phyloP scores from a whole-genome alignment of 768 basidiomycete species.

The Trametes villosa region DNA sequence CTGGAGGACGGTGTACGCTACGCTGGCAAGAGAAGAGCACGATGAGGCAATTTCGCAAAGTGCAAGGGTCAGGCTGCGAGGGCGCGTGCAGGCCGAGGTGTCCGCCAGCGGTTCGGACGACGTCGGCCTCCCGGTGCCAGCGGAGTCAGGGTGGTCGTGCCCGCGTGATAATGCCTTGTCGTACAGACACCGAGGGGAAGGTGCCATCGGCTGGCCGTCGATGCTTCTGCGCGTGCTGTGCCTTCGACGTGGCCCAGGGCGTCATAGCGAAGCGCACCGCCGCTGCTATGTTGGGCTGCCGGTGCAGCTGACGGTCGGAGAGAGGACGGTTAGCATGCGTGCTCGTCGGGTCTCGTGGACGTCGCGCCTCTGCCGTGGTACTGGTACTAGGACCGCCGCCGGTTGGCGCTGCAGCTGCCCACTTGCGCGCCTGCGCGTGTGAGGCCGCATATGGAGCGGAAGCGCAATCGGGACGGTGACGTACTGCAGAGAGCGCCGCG shows the following conservation, averaged over 20 bases:
- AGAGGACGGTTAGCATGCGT: no score
- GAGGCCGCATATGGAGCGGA: neutral
- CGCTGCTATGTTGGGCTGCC: neutral
- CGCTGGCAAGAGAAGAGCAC: no score
- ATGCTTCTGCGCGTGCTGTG: neutral
- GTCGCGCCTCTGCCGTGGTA: no score
- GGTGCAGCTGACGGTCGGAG: neutral
- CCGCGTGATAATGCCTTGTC: neutral
- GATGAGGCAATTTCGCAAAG: no score
- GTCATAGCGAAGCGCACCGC: neutral
- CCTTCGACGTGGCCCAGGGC: no score
- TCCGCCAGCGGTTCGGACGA: neutral
- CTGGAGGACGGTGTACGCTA: no score
- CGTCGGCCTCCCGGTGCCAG: neutral
- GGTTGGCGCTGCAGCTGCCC: neutral
- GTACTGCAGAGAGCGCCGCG: neutral
- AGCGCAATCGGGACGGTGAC: neutral
- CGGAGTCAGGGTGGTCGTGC: neutral
- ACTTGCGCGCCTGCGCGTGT: neutral
- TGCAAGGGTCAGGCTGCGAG: neutral
- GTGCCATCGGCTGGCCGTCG: neutral
- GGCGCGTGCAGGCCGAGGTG: neutral
- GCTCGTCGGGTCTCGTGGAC: no score
- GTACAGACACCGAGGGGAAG: neutral
- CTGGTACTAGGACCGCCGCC: no score